Evolutionary conservation across 2,329 filamentous ascomycete species (phyloP).

Genomic region (Ophiocordyceps camponoti-floridani): DNA sequence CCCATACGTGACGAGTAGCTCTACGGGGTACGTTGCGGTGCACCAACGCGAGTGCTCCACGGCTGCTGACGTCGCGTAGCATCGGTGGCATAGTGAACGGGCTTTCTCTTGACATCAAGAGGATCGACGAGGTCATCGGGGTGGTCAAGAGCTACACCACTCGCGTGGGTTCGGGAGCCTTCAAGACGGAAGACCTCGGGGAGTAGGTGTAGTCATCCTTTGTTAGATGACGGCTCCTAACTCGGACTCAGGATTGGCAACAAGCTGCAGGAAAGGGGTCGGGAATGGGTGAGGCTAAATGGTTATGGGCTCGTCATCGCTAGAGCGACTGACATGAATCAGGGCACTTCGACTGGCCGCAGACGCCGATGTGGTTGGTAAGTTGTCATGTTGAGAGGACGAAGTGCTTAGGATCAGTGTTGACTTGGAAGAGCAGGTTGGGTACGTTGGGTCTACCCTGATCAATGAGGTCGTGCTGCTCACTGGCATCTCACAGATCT

Average conservation of each 20-base stretch:
- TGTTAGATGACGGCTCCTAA: not conserved
- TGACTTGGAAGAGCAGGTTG: not conserved
- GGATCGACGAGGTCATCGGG: slow-evolving; percentile 39
- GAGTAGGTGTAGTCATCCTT: not conserved
- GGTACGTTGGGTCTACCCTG: not conserved
- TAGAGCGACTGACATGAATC: not conserved
- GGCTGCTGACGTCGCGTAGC: not conserved
- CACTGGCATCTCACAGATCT: slow-evolving; percentile 2
- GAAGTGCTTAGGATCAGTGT: not conserved
- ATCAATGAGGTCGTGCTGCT: not conserved
- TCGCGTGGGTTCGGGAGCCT: slow-evolving; percentile 4
- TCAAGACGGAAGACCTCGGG: slow-evolving; percentile 5
- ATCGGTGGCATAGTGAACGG: slow-evolving; percentile 10
- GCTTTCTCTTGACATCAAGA: slow-evolving; percentile 26
- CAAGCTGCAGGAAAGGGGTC: slow-evolving; percentile 26
- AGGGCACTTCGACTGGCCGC: slow-evolving; percentile 4
- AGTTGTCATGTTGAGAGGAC: not conserved
- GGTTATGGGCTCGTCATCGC: not conserved
- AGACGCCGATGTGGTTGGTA: slow-evolving; percentile 6
- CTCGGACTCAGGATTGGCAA: slow-evolving; percentile 12
- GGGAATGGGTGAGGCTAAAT: slow-evolving; percentile 2
- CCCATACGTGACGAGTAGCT: slow-evolving; percentile 11
- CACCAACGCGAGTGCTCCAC: not conserved
- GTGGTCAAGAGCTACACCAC: slow-evolving; percentile 34
- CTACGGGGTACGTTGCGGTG: slow-evolving; percentile 3